These are phyloP conservation scores for Puccinellia tenuiflora DNA, from an alignment of 176 grass and related monocot genomes.

Conservation along the genomic window DNA sequence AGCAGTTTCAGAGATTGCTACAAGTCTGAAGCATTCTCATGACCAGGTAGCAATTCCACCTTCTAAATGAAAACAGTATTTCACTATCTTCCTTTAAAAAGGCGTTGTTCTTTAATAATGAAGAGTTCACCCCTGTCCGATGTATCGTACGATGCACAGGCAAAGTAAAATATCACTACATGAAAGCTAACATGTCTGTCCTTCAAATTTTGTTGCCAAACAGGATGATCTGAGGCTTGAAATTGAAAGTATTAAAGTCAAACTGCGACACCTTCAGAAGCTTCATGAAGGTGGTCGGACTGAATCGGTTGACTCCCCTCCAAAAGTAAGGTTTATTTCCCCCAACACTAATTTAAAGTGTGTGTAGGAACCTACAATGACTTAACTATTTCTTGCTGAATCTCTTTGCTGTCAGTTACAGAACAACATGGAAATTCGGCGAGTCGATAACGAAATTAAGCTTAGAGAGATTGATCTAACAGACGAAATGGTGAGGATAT, in stretches of 20 bases:
- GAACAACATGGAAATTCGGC: conserved; percentile 6
- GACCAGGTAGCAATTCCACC: conserved; percentile 23
- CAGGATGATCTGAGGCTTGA: conserved; percentile 57
- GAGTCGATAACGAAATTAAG: conserved; percentile 38
- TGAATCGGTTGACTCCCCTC: conserved; percentile 23
- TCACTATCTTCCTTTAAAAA: background rate
- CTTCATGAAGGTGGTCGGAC: conserved; percentile 30
- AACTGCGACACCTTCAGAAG: conserved; percentile 44
- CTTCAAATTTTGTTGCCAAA: background rate
- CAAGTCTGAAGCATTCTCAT: conserved; percentile 4
- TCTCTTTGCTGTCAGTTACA: conserved; percentile 24
- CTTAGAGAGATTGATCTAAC: conserved; percentile 38
- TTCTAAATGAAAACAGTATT: conserved; percentile 1
- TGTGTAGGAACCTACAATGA: background rate
- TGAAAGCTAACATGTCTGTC: background rate
- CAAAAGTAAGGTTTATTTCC: conserved; percentile 37
- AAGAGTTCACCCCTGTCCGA: background rate
- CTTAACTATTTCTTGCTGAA: conserved; percentile 8
- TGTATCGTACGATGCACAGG: background rate
- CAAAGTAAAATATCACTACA: background rate
- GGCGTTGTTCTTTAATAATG: background rate
- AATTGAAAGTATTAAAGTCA: conserved; percentile 43
- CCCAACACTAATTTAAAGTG: background rate
- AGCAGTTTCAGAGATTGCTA: conserved; percentile 24
- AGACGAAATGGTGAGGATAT: conserved; percentile 29